phyloP scores from a whole-genome alignment of 2,329 filamentous ascomycete genomes.

The Phyllosticta citribraziliensis region DNA sequence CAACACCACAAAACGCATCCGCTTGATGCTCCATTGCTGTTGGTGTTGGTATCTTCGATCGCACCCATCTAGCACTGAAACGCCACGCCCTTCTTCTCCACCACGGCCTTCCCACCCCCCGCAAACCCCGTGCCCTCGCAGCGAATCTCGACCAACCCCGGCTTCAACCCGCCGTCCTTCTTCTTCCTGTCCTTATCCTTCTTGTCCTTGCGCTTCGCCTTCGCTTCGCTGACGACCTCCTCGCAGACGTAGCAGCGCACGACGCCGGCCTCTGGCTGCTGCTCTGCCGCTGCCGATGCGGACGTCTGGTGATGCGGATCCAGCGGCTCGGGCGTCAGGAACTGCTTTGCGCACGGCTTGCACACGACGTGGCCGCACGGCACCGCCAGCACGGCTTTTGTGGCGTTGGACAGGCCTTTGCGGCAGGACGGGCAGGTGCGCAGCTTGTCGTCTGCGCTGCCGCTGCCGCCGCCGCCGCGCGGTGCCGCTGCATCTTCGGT shows the following conservation, averaged over 20 bases:
- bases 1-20: too few species aligned
- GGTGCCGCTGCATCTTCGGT: slow-evolving; percentile 55
- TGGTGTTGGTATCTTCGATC: background rate
- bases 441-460: slow-evolving; percentile 21
- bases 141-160: slow-evolving; percentile 70
- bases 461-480: slow-evolving; percentile 30
- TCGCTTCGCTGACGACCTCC: slow-evolving; percentile 51
- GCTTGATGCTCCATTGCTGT: background rate
- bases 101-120: slow-evolving; percentile 71
- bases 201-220: slow-evolving; percentile 34
- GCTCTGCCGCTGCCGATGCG: slow-evolving; percentile 33
- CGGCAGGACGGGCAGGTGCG: slow-evolving; percentile 75
- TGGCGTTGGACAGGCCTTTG: slow-evolving; percentile 71
- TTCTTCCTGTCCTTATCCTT: slow-evolving; percentile 72
- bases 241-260: slow-evolving; percentile 82
- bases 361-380: slow-evolving; percentile 90
- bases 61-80: slow-evolving; percentile 60
- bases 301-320: slow-evolving; percentile 27
- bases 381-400: slow-evolving; percentile 71
- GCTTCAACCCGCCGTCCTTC: slow-evolving; percentile 60
- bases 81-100: slow-evolving; percentile 66
- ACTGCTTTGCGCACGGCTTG: slow-evolving; percentile 71
- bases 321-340: slow-evolving; percentile 60
- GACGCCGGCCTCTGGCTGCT: slow-evolving; percentile 13
- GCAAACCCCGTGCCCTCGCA: slow-evolving; percentile 91